These are phyloP conservation scores for Cordia subcordata DNA, from an alignment of 257 asterid genomes.

Conservation along the genomic window DNA sequence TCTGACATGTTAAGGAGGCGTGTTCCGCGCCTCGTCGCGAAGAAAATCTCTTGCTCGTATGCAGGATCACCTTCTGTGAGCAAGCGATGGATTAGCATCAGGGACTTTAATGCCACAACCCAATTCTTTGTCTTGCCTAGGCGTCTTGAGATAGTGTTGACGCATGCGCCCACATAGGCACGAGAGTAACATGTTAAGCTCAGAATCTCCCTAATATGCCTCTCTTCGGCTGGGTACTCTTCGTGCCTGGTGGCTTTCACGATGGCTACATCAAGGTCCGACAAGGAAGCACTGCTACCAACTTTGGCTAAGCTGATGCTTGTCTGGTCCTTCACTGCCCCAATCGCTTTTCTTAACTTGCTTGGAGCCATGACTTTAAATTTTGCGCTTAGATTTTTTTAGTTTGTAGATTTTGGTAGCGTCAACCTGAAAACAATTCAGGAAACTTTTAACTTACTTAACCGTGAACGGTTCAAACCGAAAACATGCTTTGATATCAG, in stretches of 20 bases:
- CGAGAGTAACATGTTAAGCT: constrained; percentile 73
- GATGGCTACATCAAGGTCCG: constrained; percentile 91
- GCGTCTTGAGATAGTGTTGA: constrained; percentile 63
- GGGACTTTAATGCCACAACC: constrained; percentile 82
- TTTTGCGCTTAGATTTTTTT: too few species aligned
- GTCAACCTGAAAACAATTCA: too few species aligned
- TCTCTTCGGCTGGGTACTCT: constrained; percentile 90
- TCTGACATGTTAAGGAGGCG: constrained; percentile 90
- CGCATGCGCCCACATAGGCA: constrained; percentile 61
- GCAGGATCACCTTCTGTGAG: constrained; percentile 68
- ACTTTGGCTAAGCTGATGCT: constrained; percentile 94
- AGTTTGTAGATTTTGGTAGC: too few species aligned
- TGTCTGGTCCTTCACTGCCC: constrained; percentile 87
- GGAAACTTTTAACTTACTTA: too few species aligned
- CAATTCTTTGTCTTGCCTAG: constrained; percentile 83
- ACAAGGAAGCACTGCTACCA: constrained; percentile 54
- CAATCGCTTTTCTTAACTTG: constrained; percentile 81
- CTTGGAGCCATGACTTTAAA: constrained; percentile 68
- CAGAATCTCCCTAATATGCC: constrained; percentile 64
- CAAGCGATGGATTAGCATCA: constrained; percentile 80
- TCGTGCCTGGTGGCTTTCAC: constrained; percentile 96
- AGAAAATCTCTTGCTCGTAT: constrained; percentile 85
- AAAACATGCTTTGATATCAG: too few species aligned
- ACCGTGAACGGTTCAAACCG: too few species aligned
- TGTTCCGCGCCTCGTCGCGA: constrained; percentile 82